phyloP scores from a whole-genome alignment of 192 early-diverging fungal genomes.

The Jimgerdemannia flammicorona region DNA sequence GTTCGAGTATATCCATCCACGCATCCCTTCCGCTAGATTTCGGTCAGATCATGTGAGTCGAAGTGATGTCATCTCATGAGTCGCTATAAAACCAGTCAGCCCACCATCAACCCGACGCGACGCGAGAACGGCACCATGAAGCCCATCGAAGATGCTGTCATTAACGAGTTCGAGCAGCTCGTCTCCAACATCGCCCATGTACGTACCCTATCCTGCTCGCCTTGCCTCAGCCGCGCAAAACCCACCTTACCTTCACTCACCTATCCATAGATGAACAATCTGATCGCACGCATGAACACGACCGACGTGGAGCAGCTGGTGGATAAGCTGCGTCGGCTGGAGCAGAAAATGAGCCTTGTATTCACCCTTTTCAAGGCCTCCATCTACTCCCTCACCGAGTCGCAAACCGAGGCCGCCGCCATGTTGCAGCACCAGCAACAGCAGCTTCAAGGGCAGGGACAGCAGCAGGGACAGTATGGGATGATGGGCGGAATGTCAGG shows the following conservation, averaged over 20 bases:
- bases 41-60: too few relatives aligned
- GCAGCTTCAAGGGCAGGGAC: neutral
- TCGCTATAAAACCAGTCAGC: too few relatives aligned
- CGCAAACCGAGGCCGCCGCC: constrained; percentile 2
- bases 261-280: constrained; percentile 22
- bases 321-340: constrained; percentile 30
- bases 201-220: neutral
- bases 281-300: constrained; percentile 22
- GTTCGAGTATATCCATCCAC: neutral
- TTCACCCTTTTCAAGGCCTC: constrained; percentile 38
- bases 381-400: constrained; percentile 25
- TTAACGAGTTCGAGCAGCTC: constrained; percentile 12
- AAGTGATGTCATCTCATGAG: too few relatives aligned
- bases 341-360: constrained; percentile 33
- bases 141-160: constrained; percentile 10
- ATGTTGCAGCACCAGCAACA: neutral
- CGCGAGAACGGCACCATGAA: neutral
- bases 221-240: neutral
- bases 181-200: constrained; percentile 12
- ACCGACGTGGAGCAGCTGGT: constrained; percentile 23
- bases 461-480: too few relatives aligned
- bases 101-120: too few relatives aligned
- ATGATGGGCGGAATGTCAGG: neutral
- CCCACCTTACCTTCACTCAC: neutral
- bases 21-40: neutral